A percentile compares a stretch with the other conserved stretches of the same genome.
These are phyloP conservation scores for Urochloa ruziziensis DNA, from an alignment of 176 grass and related monocot species.

Conservation along the genomic window DNA sequence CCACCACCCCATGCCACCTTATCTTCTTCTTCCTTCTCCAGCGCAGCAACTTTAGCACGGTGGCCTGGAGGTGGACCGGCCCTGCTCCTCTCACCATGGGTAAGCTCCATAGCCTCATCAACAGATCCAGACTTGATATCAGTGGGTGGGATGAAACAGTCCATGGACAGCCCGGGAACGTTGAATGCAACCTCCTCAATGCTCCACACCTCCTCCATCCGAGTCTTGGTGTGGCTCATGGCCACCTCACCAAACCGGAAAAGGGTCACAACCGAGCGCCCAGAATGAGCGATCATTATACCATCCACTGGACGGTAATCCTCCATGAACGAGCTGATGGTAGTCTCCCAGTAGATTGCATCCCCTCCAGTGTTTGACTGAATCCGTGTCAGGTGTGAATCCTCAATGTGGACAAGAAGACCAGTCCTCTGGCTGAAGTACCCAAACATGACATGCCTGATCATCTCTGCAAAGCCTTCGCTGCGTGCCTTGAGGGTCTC, in stretches of 20 bases:
- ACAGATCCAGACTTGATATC: conserved; percentile 68
- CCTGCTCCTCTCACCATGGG: conserved; percentile 44
- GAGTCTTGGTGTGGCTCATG: conserved; percentile 77
- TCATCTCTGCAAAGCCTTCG: conserved; percentile 57
- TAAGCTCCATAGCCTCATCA: conserved; percentile 46
- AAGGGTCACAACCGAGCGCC: conserved; percentile 58
- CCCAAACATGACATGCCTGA: conserved; percentile 67
- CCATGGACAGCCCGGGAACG: conserved; percentile 64
- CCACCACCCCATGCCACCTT: conserved; percentile 40
- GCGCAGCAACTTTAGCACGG: conserved; percentile 44
- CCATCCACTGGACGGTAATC: conserved; percentile 77
- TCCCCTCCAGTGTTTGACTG: conserved; percentile 55
- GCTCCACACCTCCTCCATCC: conserved; percentile 80
- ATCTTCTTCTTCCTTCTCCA: conserved; percentile 36
- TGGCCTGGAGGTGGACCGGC: conserved; percentile 13
- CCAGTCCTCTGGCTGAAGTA: conserved; percentile 82
- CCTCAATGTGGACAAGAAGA: conserved; percentile 71
- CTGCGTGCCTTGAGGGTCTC: conserved; percentile 54
- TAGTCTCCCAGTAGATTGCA: conserved; percentile 69
- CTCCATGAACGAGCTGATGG: conserved; percentile 59
- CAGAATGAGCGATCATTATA: conserved; percentile 67
- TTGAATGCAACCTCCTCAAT: conserved; percentile 86
- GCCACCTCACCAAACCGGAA: conserved; percentile 78
- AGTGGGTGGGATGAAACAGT: conserved; percentile 78
- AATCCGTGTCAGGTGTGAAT: conserved; percentile 70